Evolutionary conservation across 805 yeast species (phyloP).

Genomic region (Hanseniaspora hatyaiensis): DNA sequence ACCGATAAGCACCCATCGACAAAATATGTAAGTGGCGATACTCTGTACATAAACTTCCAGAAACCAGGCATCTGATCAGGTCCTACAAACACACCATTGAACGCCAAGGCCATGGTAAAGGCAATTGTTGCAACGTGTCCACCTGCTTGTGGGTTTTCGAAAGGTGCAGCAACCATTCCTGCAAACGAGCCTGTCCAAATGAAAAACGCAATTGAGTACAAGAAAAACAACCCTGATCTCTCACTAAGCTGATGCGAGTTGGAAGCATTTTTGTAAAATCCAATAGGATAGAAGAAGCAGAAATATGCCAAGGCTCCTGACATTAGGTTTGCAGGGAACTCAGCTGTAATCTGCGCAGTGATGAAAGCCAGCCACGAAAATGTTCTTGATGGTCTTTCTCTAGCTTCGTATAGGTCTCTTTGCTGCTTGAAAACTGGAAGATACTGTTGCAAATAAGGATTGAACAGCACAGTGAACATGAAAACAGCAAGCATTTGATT

Average conservation of each 20-base stretch:
- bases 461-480: conserved; percentile 31
- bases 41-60: conserved; percentile 35
- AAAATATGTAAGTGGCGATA: conserved; percentile 35
- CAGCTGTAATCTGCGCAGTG: conserved; percentile 49
- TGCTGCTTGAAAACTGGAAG: conserved; percentile 31
- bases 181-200: conserved; percentile 49
- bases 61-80: conserved; percentile 31
- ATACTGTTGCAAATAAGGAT: conserved; percentile 34
- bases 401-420: conserved; percentile 33
- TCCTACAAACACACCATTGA: conserved; percentile 62
- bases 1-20: conserved; percentile 38
- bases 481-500: conserved; percentile 32
- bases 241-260: conserved; percentile 37
- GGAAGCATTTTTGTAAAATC: conserved; percentile 52
- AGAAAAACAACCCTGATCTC: conserved; percentile 48
- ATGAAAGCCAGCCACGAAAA: conserved; percentile 52
- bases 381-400: conserved; percentile 34
- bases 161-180: conserved; percentile 46
- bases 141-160: conserved; percentile 48
- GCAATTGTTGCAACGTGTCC: conserved; percentile 47
- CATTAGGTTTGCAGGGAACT: conserved; percentile 51
- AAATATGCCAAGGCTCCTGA: conserved; percentile 52
- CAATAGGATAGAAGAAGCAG: conserved; percentile 64
- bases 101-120: conserved; percentile 51
- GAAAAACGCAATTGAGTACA: conserved; percentile 37